Evolutionary conservation across 306 rosid species (phyloP).

Genomic region (Biancaea sappan): DNA sequence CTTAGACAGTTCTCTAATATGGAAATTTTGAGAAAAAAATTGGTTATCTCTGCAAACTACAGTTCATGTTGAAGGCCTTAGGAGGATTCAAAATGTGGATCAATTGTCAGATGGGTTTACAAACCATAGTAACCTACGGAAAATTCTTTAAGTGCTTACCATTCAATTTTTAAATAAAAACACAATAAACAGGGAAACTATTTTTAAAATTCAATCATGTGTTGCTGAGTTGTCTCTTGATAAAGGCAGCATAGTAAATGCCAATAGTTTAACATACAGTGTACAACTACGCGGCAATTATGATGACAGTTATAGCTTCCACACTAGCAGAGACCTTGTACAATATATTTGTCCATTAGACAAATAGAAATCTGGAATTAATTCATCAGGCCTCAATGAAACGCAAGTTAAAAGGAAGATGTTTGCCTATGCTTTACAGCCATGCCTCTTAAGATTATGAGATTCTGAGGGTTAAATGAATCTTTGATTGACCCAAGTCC

Average conservation of each 20-base stretch:
- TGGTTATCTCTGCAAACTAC: background rate
- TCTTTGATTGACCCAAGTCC: background rate
- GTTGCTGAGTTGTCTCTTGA: too few species aligned
- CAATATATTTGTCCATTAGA: background rate
- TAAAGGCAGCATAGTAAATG: too few species aligned
- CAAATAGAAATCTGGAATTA: conserved; percentile 23
- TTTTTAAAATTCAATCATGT: background rate
- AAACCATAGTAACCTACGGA: too few species aligned
- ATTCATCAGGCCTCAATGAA: conserved; percentile 34
- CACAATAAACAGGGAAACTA: too few species aligned
- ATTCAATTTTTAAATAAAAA: too few species aligned
- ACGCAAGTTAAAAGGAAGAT: conserved; percentile 17
- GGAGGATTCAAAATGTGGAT: background rate
- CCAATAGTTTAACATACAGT: background rate
- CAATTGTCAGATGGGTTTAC: background rate
- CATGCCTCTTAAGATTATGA: conserved; percentile 15
- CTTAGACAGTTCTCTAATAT: background rate
- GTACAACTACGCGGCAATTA: conserved; percentile 21
- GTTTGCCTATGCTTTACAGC: conserved; percentile 10
- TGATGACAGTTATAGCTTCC: conserved; percentile 14
- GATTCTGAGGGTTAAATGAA: background rate
- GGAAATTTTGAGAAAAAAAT: background rate
- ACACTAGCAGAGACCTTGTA: conserved; percentile 10
- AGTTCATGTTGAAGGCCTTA: background rate
- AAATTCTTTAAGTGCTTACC: too few species aligned